phyloP scores from a whole-genome alignment of 768 basidiomycete species.

The Boletus subparvulus region DNA sequence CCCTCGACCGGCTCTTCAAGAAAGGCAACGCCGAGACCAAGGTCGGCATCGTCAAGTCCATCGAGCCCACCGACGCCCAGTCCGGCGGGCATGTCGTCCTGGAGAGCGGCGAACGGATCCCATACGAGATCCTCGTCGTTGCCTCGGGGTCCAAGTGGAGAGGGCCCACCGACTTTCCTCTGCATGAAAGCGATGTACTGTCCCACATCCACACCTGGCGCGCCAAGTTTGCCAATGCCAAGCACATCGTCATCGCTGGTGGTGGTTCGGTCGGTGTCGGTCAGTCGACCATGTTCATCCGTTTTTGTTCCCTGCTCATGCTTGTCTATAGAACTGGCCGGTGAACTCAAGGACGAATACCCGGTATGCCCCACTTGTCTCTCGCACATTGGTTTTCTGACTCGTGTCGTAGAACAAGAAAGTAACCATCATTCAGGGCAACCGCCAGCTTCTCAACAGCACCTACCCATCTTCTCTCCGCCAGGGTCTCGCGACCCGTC shows the following conservation, averaged over 20 bases:
- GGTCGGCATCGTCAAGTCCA: slow-evolving; percentile 37
- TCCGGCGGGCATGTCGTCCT: slow-evolving; percentile 52
- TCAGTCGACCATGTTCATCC: slow-evolving; percentile 18
- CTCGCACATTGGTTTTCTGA: slow-evolving; percentile 5
- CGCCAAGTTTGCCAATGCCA: slow-evolving; percentile 33
- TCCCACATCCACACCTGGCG: slow-evolving; percentile 35
- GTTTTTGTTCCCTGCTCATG: neutral
- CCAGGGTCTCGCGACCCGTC: slow-evolving; percentile 40
- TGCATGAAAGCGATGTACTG: slow-evolving; percentile 27
- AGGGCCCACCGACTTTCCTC: slow-evolving; percentile 49
- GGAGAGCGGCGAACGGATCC: slow-evolving; percentile 46
- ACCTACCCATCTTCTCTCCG: slow-evolving; percentile 57
- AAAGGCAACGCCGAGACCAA: slow-evolving; percentile 45
- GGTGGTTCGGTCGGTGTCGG: slow-evolving; percentile 58
- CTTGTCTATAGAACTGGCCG: slow-evolving; percentile 38
- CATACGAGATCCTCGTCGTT: slow-evolving; percentile 57
- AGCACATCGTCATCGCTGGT: slow-evolving; percentile 50
- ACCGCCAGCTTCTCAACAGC: slow-evolving; percentile 52
- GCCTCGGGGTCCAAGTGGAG: slow-evolving; percentile 58
- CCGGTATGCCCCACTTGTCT: slow-evolving; percentile 31
- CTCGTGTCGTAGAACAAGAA: slow-evolving; percentile 32
- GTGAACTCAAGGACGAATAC: slow-evolving; percentile 44
- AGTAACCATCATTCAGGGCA: slow-evolving; percentile 62
- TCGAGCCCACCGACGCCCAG: slow-evolving; percentile 35
- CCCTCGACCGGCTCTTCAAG: slow-evolving; percentile 50